Conservation (phyloP, 2,329 filamentous ascomycete genomes). For the Tolypocladium sp. region DNA sequence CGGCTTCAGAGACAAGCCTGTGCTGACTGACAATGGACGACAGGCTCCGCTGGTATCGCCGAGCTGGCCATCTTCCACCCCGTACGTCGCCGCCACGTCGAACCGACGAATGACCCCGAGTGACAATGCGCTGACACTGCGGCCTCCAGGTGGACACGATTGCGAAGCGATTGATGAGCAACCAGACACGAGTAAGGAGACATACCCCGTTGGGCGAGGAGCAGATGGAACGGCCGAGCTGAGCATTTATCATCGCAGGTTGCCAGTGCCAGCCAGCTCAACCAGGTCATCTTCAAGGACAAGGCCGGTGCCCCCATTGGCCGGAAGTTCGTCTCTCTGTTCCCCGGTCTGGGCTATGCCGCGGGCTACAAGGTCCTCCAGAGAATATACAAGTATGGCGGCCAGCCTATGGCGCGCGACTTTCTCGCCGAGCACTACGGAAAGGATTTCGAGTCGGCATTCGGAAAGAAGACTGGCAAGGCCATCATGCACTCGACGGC, state of each 20-base stretch:
- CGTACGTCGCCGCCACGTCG: constrained; percentile 37
- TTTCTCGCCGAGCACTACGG: constrained; percentile 75
- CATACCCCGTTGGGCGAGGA: neutral
- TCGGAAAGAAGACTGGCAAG: constrained; percentile 96
- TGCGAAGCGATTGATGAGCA: constrained; percentile 98
- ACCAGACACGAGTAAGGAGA: constrained; percentile 57
- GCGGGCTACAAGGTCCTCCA: constrained; percentile 97
- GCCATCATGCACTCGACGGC: constrained; percentile 96
- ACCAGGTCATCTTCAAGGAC: constrained; percentile 89
- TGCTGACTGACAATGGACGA: constrained; percentile 15
- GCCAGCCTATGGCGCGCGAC: constrained; percentile 90
- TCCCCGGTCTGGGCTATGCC: constrained; percentile 93
- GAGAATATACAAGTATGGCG: constrained; percentile 97
- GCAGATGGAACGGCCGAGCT: constrained; percentile 9
- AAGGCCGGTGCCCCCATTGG: constrained; percentile 61
- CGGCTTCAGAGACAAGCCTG: neutral
- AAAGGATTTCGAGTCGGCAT: constrained; percentile 74
- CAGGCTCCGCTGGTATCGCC: constrained; percentile 86
- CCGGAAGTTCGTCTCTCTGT: constrained; percentile 86
- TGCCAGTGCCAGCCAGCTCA: constrained; percentile 51
- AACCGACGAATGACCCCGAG: neutral
- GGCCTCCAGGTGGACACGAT: constrained; percentile 81
- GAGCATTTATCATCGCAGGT: constrained; percentile 16
- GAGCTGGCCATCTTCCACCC: constrained; percentile 91
- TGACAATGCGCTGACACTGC: constrained; percentile 1